A percentile compares a stretch with the other conserved stretches of the same genome.
phyloP scores from a whole-genome alignment of 805 yeast species.

The Wickerhamiella occidentalis region DNA sequence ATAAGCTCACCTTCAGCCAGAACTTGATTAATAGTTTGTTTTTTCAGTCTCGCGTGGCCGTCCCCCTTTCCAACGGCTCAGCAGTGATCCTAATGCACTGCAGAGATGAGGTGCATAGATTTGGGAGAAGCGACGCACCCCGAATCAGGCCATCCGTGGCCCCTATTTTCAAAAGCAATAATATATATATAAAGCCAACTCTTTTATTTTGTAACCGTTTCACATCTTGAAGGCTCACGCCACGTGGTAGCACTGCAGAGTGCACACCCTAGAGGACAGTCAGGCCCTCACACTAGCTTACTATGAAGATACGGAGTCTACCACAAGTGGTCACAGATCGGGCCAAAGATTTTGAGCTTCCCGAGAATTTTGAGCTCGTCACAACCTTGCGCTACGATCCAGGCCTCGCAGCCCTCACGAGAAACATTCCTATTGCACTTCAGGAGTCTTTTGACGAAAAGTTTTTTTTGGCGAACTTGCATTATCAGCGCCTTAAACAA shows the following conservation, averaged over 20 bases:
- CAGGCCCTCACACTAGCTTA: neutral
- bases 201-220: neutral
- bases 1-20: too few relatives aligned
- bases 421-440: constrained; percentile 21
- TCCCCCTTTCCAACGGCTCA: too few relatives aligned
- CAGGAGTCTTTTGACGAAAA: constrained; percentile 23
- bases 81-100: too few relatives aligned
- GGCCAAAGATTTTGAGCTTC: neutral
- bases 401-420: constrained; percentile 28
- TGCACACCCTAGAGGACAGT: neutral
- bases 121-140: too few relatives aligned
- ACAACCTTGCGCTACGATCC: constrained; percentile 75
- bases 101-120: too few relatives aligned
- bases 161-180: neutral
- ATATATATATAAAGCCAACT: neutral
- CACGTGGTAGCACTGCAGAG: neutral
- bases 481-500: constrained; percentile 45
- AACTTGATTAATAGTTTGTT: too few relatives aligned
- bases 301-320: constrained; percentile 19
- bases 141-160: too few relatives aligned
- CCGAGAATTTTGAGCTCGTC: constrained; percentile 41
- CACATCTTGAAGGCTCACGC: neutral
- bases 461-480: constrained; percentile 56
- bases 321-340: constrained; percentile 17
- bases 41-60: too few relatives aligned